phyloP scores from a whole-genome alignment of 2,329 filamentous ascomycete species.

The Ophiostoma ips region DNA sequence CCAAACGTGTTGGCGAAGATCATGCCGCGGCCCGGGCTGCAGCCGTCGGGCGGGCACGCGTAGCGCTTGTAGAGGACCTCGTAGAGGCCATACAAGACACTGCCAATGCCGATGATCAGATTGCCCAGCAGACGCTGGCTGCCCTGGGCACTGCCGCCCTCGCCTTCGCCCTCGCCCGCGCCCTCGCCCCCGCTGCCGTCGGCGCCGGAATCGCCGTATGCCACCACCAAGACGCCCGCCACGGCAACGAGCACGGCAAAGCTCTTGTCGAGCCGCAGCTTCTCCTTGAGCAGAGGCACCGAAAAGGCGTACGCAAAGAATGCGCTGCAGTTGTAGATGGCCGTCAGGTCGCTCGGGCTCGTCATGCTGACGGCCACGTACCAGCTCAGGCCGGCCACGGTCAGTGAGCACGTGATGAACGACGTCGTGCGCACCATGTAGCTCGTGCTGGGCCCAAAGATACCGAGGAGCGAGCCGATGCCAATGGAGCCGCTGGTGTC shows the following conservation, averaged over 20 bases:
- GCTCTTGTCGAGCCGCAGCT: constrained; percentile 70
- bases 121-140: constrained; percentile 70
- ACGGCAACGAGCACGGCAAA: constrained; percentile 79
- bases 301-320: constrained; percentile 98
- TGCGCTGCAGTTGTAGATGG: constrained; percentile 97
- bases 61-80: constrained; percentile 92
- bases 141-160: constrained; percentile 15
- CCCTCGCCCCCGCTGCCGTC: constrained; percentile 18
- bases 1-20: constrained; percentile 92
- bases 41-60: constrained; percentile 85
- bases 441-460: not conserved
- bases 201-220: constrained; percentile 63
- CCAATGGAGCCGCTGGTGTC: not conserved
- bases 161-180: constrained; percentile 6
- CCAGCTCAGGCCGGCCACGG: constrained; percentile 84
- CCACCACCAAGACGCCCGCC: constrained; percentile 80
- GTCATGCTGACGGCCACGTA: constrained; percentile 91
- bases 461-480: not conserved
- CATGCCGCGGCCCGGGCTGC: constrained; percentile 73
- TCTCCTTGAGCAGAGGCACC: constrained; percentile 77
- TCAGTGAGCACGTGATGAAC: constrained; percentile 72
- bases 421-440: constrained; percentile 73
- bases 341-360: constrained; percentile 82
- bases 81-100: constrained; percentile 88
- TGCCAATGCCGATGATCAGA: constrained; percentile 79